Percentiles rank a stretch among this genome's conserved stretches.
Evolutionary conservation across 768 basidiomycete genomes (phyloP).

Genomic region (Pisolithus orientalis): DNA sequence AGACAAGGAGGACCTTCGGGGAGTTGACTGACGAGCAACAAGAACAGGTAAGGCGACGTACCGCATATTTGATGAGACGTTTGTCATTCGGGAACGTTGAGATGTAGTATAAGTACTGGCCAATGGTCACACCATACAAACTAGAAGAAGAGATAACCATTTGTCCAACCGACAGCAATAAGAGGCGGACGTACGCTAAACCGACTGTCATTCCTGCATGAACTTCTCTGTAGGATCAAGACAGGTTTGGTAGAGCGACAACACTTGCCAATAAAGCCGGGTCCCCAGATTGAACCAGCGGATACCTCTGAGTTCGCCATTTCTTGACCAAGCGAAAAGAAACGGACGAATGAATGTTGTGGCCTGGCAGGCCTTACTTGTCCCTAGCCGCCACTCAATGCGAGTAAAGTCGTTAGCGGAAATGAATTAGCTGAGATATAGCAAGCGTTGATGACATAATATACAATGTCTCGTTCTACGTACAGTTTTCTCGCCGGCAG

Average conservation of each 20-base stretch:
- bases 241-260: neutral
- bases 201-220: constrained; percentile 9
- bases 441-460: too few species aligned
- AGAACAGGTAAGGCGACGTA: neutral
- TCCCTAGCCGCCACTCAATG: too few species aligned
- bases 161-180: too few species aligned
- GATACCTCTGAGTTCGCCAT: constrained; percentile 3
- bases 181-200: constrained; percentile 5
- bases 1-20: neutral
- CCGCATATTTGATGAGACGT: constrained; percentile 6
- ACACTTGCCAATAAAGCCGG: constrained; percentile 13
- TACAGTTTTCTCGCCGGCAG: too few species aligned
- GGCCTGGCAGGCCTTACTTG: too few species aligned
- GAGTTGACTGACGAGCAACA: neutral
- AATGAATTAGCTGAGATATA: too few species aligned
- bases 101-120: constrained; percentile 16
- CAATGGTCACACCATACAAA: constrained; percentile 11
- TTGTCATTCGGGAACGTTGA: constrained; percentile 13
- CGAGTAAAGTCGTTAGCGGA: too few species aligned
- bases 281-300: constrained; percentile 3
- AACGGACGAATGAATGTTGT: too few species aligned
- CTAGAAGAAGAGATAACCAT: constrained; percentile 2
- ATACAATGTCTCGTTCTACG: too few species aligned
- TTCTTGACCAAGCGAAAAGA: neutral
- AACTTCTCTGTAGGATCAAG: neutral